Evolutionary conservation across 495 filamentous ascomycete genomes (phyloP), one percentile per base, ranked within the genome.

Genomic region (Penicillium canescens): DNA sequence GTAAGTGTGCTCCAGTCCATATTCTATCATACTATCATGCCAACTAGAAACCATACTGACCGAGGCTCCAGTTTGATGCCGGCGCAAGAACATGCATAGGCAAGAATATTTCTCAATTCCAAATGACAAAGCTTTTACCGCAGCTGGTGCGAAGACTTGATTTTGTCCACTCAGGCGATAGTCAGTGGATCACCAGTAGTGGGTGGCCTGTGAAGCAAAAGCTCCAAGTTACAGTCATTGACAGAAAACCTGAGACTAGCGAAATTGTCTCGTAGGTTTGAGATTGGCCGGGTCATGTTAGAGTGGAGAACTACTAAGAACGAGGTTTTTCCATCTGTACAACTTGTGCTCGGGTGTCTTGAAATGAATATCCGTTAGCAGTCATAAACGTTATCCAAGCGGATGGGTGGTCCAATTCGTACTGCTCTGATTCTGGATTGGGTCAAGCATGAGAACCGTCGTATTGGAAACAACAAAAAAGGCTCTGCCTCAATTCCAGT

Each of bases 41-140:
- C 1, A 6, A n/a, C 7, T 3, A 11, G 8, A 23, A 31, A 31
- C n/a, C 40, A 24, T 28, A 20, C 46, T 42, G 18, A 51, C 26
- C 33, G 18, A 3, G 21, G 16, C 16, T 47, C 64, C 39, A 47
- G 63, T 76, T 74, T 54, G 73, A 70, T 1, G 31, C 26, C 1
- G 73, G 73, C 0, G 44, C 68, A 1, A 49, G 66, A 16, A 66
- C 51, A n/a, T 76, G 73, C 48, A 61, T 74, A 16, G 71, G 73
- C 1, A 74, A 68, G 38, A 69, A 70, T 36, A 68, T 76, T 42
- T 54, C 63, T 1, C 52, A 72, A 0, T 28, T 76, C 26, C 56
- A 69, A 50, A 63, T 73, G 38, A 52, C 28, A 6, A 74, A 71
- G 34, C 23, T 75, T 0, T 49, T 70, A 16, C 68, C 73, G 5